Conservation (phyloP, 1,139 yeast species). For the Ogataea hybrid region DNA sequence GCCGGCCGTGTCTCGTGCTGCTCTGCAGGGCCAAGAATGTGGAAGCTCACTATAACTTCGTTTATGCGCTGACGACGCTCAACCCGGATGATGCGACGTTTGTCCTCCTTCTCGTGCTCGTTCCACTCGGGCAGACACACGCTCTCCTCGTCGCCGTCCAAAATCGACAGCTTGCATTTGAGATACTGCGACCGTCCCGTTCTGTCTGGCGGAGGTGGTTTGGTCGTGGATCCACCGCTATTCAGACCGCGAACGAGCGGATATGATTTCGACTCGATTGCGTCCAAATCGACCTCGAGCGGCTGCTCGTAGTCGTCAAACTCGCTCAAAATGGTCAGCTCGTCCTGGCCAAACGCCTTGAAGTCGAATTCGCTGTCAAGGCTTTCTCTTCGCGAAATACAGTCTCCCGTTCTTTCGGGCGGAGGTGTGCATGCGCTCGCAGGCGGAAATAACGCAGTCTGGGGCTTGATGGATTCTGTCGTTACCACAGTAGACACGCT, state of each 20-base stretch:
- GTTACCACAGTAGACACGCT: conserved; percentile 6
- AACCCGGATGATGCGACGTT: conserved; percentile 55
- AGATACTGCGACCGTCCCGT: conserved; percentile 34
- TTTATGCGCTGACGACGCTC: conserved; percentile 52
- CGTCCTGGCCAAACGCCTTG: conserved; percentile 9
- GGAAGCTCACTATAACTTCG: conserved; percentile 46
- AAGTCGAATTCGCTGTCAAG: conserved; percentile 22
- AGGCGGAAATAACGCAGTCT: conserved; percentile 24
- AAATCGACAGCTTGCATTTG: conserved; percentile 46
- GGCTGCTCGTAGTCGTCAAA: conserved; percentile 5
- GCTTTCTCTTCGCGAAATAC: conserved; percentile 22
- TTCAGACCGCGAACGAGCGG: conserved; percentile 55
- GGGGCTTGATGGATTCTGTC: conserved; percentile 5
- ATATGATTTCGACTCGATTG: conserved; percentile 32
- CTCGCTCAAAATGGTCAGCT: conserved; percentile 1
- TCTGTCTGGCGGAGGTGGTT: conserved; percentile 45
- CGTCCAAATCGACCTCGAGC: conserved; percentile 11
- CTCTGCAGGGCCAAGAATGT: conserved; percentile 51
- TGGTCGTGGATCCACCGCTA: conserved; percentile 56
- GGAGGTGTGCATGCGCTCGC: conserved; percentile 30
- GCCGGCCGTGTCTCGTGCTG: conserved; percentile 41
- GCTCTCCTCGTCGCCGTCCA: conserved; percentile 45
- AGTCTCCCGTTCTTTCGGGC: conserved; percentile 10
- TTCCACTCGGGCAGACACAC: conserved; percentile 54
- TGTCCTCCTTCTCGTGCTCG: conserved; percentile 43